These are phyloP conservation scores for Aspergillus flavus DNA, from an alignment of 2,329 filamentous ascomycete species.

Conservation along the genomic window DNA sequence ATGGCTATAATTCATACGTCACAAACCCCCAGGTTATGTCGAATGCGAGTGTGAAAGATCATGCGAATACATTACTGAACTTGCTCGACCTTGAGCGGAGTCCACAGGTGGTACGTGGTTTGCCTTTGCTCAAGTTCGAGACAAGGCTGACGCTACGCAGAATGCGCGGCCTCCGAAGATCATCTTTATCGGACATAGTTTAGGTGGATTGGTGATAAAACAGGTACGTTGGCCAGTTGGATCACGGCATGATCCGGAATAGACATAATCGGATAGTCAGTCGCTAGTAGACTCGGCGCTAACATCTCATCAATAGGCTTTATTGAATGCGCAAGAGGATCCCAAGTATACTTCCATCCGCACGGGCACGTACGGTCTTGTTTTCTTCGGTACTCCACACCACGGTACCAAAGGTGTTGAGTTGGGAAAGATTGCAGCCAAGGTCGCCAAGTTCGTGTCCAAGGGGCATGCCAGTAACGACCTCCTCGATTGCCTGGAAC, in stretches of 20 bases:
- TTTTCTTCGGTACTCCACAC: conserved; percentile 41
- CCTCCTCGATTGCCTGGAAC: conserved; percentile 31
- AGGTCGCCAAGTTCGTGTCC: conserved; percentile 35
- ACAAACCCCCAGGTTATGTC: conserved; percentile 37
- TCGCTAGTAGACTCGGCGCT: not conserved
- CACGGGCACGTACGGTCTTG: conserved; percentile 34
- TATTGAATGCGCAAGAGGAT: conserved; percentile 39
- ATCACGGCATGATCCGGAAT: no score
- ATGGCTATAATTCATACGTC: conserved; percentile 37
- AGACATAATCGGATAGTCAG: no score
- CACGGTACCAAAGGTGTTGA: conserved; percentile 37
- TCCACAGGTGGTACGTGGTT: conserved; percentile 24
- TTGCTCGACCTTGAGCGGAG: conserved; percentile 34
- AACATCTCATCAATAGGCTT: conserved; percentile 22
- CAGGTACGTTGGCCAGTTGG: conserved; percentile 21
- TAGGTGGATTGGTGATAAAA: conserved; percentile 37
- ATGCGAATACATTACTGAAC: conserved; percentile 38
- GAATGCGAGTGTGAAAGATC: conserved; percentile 37
- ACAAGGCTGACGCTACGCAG: not conserved
- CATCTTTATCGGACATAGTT: conserved; percentile 35
- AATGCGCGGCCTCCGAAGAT: conserved; percentile 30
- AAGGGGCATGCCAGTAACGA: conserved; percentile 36
- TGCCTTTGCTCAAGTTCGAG: not conserved
- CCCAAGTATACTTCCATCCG: conserved; percentile 37
- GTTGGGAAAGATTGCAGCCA: conserved; percentile 36